A percentile compares a stretch with the other conserved stretches of the same genome.
These are phyloP conservation scores for Exophiala mesophila DNA, from an alignment of 2,329 filamentous ascomycete species.

Conservation along the genomic window DNA sequence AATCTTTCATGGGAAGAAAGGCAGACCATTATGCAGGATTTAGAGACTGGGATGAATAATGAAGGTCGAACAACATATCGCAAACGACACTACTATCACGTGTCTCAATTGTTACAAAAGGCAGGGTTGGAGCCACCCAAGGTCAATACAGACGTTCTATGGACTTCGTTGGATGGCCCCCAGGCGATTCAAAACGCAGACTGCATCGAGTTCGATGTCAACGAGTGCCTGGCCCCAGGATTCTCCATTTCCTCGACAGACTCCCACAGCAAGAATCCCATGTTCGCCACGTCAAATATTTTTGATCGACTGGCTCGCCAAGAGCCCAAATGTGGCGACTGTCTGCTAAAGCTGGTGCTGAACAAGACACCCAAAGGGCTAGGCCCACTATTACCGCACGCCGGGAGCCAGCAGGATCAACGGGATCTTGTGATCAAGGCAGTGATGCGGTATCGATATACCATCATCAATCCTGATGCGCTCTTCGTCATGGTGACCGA, in stretches of 20 bases:
- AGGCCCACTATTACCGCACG: slow-evolving; percentile 12
- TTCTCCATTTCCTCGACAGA: slow-evolving; percentile 16
- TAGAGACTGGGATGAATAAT: slow-evolving; percentile 14
- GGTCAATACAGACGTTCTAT: slow-evolving; percentile 18
- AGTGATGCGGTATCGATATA: slow-evolving; percentile 18
- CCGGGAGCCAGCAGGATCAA: slow-evolving; percentile 9
- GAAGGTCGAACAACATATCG: slow-evolving; percentile 15
- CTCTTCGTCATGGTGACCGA: slow-evolving; percentile 22
- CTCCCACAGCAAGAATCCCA: slow-evolving; percentile 11
- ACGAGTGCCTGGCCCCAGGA: slow-evolving; percentile 17
- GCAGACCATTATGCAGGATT: slow-evolving; percentile 13
- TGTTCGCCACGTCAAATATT: slow-evolving; percentile 12
- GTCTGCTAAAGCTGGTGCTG: slow-evolving; percentile 17
- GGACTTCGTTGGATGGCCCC: slow-evolving; percentile 21
- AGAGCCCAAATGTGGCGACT: slow-evolving; percentile 20
- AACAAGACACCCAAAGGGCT: slow-evolving; percentile 14
- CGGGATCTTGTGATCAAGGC: slow-evolving; percentile 19
- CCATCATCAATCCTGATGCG: slow-evolving; percentile 15
- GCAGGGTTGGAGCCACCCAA: slow-evolving; percentile 17
- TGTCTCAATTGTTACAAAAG: slow-evolving; percentile 13
- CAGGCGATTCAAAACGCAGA: slow-evolving; percentile 14
- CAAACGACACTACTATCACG: slow-evolving; percentile 19
- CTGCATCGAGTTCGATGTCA: slow-evolving; percentile 19
- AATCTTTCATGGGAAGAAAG: slow-evolving; percentile 19
- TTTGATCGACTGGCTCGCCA: slow-evolving; percentile 17